phyloP scores from a whole-genome alignment of 805 yeast species.

The Cyberlindnera xylosilytica region DNA sequence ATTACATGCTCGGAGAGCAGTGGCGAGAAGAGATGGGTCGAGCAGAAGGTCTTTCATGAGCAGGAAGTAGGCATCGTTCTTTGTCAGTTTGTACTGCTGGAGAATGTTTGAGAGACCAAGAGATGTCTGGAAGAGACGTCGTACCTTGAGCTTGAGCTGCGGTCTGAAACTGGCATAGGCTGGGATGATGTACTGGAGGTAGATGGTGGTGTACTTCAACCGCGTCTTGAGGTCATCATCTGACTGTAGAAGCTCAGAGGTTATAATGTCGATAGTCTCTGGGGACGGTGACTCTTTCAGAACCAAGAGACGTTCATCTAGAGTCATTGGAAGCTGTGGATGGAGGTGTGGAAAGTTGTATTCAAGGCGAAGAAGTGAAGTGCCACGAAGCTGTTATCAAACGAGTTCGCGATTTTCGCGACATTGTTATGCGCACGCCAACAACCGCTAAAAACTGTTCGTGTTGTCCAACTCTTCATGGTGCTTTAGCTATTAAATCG shows the following conservation, averaged over 20 bases:
- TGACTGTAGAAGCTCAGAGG: constrained; percentile 4
- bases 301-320: not conserved
- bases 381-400: no score
- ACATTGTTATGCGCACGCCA: no score
- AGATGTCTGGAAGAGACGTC: constrained; percentile 16
- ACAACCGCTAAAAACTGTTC: no score
- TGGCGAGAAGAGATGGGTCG: constrained; percentile 15
- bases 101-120: constrained; percentile 21
- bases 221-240: constrained; percentile 11
- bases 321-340: not conserved
- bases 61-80: constrained; percentile 21
- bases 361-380: no score
- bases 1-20: constrained; percentile 9
- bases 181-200: constrained; percentile 22
- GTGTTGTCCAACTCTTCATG: no score
- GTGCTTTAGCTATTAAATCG: no score
- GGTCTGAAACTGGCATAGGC: constrained; percentile 21
- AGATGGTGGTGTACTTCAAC: constrained; percentile 17
- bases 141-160: constrained; percentile 12
- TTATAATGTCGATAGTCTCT: constrained; percentile 14
- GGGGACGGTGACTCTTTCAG: constrained; percentile 16
- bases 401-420: no score
- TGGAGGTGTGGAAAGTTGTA: no score
- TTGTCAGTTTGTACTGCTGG: constrained; percentile 20
- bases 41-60: constrained; percentile 22